Percentiles rank a stretch among this genome's conserved stretches.
Evolutionary conservation across 345 rosid genomes (phyloP).

Genomic region (Corymbia maculata): DNA sequence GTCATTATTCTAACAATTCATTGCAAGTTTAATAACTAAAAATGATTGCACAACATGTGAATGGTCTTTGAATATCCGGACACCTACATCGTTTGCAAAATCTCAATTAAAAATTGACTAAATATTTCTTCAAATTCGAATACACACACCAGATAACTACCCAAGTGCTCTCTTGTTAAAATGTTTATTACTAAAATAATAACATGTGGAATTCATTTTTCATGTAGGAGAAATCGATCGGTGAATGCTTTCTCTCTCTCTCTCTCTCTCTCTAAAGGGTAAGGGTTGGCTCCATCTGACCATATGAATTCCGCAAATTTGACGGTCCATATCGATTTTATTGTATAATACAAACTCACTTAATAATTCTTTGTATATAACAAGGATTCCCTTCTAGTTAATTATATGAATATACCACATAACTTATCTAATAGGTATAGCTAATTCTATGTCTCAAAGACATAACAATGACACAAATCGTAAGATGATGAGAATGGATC

Average conservation of each 20-base stretch:
- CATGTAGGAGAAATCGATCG: rapidly evolving
- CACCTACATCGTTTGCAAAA: background rate
- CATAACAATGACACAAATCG: background rate
- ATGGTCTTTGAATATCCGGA: background rate
- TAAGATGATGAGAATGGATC: background rate
- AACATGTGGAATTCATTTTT: background rate
- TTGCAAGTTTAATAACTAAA: background rate
- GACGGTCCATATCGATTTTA: background rate
- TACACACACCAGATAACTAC: background rate
- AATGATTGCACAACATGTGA: background rate
- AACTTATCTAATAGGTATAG: background rate
- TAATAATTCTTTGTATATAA: background rate
- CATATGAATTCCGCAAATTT: background rate
- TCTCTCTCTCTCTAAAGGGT: no score
- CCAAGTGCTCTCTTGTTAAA: background rate
- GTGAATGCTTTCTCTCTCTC: no score
- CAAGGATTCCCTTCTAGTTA: background rate
- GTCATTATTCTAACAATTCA: background rate
- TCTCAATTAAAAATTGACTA: background rate
- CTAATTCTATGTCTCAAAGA: background rate
- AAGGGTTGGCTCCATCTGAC: background rate
- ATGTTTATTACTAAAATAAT: background rate
- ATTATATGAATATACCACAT: background rate
- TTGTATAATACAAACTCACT: background rate
- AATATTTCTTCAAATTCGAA: background rate